Evolutionary conservation across 768 basidiomycete genomes (phyloP), one percentile per base, ranked within the genome.

Genomic region (Phylloporus rhodoxanthus): DNA sequence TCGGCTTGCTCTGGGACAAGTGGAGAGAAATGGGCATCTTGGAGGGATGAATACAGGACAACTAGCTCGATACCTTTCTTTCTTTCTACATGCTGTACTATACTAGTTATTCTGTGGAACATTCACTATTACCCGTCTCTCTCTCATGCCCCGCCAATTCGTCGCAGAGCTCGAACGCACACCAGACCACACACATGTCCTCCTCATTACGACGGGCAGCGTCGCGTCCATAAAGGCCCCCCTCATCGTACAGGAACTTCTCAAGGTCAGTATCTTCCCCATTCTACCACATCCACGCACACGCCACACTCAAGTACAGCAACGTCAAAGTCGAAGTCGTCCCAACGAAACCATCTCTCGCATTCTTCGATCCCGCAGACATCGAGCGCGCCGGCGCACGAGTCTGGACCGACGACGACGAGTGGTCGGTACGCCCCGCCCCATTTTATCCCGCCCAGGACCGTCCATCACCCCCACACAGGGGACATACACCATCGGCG

Each of bases 161-260:
- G 7, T 63, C 33, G 56, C 65, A 19, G 61, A 66, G 43, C 50
- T 53, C 40, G 66, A 68, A 29, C 66, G 68, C 1, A 3, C n/a
- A 0, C 48, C 52, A 2, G 45, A 64, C 43, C 45, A 66, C 54
- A 48, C 53, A 1, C 86, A 94, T 61, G 80, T 96, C 38, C 68
- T 97, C 4, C 74, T 98, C 33, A 82, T 97, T 52, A 84, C 87
- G 0, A 90, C 91, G 0, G 94, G 95, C n/a, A 93, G 90, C 61
- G 95, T 99, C 8, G 94, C 95, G 0, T 91, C 91, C 45, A 80
- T 98, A 63, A 98, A 97, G 62, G 84, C 84, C 2, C 92, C 94
- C 4, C 75, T 96, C 46, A 96, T 99, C 51, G 89, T 91, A 17
- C 67, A 75, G 25, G 86, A 85, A 55, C 75, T 98, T 26, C 71